Percentiles rank a stretch among this genome's conserved stretches.
Conservation (phyloP, 345 rosid species). For the Eucalyptus regnans region DNA sequence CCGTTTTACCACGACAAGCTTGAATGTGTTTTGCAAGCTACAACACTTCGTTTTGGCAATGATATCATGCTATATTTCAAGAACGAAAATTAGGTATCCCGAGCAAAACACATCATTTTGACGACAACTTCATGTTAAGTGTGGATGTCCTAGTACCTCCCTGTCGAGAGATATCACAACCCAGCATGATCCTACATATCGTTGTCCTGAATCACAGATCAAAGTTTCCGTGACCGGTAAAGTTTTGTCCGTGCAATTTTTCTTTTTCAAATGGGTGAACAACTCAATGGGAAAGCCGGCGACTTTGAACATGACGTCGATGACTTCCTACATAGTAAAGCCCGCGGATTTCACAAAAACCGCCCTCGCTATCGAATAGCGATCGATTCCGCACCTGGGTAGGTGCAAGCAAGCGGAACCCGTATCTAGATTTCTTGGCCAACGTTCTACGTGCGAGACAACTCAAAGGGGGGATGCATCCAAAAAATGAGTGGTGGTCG, state of each 20-base stretch:
- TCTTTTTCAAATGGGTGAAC: neutral
- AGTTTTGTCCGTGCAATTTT: neutral
- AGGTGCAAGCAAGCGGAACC: neutral
- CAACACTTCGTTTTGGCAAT: neutral
- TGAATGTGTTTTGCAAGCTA: neutral
- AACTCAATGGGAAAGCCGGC: neutral
- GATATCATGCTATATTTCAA: neutral
- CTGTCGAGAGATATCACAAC: neutral
- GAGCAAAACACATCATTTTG: neutral
- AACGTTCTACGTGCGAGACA: neutral
- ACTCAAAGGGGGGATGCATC: neutral
- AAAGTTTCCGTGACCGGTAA: neutral
- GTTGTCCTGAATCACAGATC: neutral
- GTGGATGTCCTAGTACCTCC: neutral
- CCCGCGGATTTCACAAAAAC: neutral
- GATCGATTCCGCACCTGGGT: neutral
- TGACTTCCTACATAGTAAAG: neutral
- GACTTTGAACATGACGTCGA: neutral
- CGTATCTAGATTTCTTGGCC: neutral
- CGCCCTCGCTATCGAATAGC: neutral
- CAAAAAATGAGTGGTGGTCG: neutral
- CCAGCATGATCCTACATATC: neutral
- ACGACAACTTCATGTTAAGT: neutral
- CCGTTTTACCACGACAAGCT: neutral
- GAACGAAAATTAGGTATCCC: neutral